phyloP scores from a whole-genome alignment of 2,329 filamentous ascomycete genomes.

The Zopfia rhizophila region DNA sequence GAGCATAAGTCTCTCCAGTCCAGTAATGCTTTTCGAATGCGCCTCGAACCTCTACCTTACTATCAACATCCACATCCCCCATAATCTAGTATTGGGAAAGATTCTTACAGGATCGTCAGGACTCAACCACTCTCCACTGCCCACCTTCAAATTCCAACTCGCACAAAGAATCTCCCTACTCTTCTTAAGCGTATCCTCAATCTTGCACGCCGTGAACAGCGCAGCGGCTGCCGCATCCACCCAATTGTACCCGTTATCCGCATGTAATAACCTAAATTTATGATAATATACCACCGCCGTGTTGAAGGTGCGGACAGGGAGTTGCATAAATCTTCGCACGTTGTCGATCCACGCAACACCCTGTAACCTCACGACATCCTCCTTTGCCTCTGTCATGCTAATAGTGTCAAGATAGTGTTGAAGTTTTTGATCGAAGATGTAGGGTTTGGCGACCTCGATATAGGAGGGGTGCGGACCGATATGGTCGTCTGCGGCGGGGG shows the following conservation, averaged over 20 bases:
- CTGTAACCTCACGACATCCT: constrained; percentile 83
- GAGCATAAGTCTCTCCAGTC: constrained; percentile 89
- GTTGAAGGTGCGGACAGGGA: constrained; percentile 91
- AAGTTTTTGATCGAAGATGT: constrained; percentile 83
- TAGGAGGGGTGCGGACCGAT: constrained; percentile 69
- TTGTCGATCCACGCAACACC: constrained; percentile 91
- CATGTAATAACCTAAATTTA: constrained; percentile 86
- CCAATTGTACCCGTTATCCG: constrained; percentile 86
- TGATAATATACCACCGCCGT: constrained; percentile 94
- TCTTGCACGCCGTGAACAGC: constrained; percentile 93
- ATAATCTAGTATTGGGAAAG: constrained; percentile 1
- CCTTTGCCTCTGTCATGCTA: constrained; percentile 78
- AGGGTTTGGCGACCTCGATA: constrained; percentile 75
- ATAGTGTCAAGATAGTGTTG: constrained; percentile 76
- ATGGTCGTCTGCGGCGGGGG: constrained; percentile 40
- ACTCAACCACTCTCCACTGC: constrained; percentile 73
- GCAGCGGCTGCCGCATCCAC: constrained; percentile 86
- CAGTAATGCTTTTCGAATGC: constrained; percentile 82
- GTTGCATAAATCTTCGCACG: constrained; percentile 78
- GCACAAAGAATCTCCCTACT: constrained; percentile 92
- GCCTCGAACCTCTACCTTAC: constrained; percentile 77
- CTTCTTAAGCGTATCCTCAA: constrained; percentile 98
- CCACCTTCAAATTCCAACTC: constrained; percentile 83
- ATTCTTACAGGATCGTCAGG: constrained; percentile 80
- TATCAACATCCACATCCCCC: constrained; percentile 16